Percentiles rank a stretch among this genome's conserved stretches.
phyloP scores from a whole-genome alignment of 2,329 filamentous ascomycete genomes.

The Pseudogymnoascus sp. region DNA sequence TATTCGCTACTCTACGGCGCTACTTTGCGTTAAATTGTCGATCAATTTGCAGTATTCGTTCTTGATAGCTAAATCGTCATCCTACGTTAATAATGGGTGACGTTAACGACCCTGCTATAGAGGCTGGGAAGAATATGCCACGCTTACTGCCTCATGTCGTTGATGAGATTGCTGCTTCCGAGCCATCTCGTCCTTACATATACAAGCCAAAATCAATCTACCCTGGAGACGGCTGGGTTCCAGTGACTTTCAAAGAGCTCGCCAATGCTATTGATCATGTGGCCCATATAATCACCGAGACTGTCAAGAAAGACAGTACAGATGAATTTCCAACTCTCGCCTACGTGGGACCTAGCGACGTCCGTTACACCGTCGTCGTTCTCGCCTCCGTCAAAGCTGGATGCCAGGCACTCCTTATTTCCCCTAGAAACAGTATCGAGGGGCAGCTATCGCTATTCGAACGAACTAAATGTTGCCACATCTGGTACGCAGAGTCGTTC shows the following conservation, averaged over 20 bases:
- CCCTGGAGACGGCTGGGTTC: slow-evolving; percentile 35
- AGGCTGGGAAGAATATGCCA: neutral
- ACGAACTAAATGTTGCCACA: neutral
- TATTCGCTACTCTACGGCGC: neutral
- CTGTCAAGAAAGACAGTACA: slow-evolving; percentile 13
- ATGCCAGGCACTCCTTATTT: slow-evolving; percentile 30
- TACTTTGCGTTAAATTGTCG: neutral
- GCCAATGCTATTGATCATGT: slow-evolving; percentile 36
- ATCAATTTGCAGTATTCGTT: neutral
- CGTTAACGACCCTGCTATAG: neutral
- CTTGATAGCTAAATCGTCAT: neutral
- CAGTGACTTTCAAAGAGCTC: slow-evolving; percentile 32
- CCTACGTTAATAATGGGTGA: neutral
- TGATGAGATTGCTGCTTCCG: slow-evolving; percentile 31
- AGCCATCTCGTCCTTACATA: slow-evolving; percentile 32
- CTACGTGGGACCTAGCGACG: slow-evolving; percentile 37
- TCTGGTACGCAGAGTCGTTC: neutral
- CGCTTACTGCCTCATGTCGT: slow-evolving; percentile 35
- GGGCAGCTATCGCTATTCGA: slow-evolving; percentile 30
- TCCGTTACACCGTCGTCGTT: slow-evolving; percentile 17
- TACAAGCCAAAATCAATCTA: slow-evolving; percentile 31
- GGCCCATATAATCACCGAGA: slow-evolving; percentile 30
- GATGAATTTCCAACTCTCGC: slow-evolving; percentile 33
- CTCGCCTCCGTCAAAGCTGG: slow-evolving; percentile 30
- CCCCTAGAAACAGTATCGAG: slow-evolving; percentile 30